These are phyloP conservation scores for Aspergillus pseudoglaucus DNA, from an alignment of 2,329 filamentous ascomycete species.

Conservation along the genomic window DNA sequence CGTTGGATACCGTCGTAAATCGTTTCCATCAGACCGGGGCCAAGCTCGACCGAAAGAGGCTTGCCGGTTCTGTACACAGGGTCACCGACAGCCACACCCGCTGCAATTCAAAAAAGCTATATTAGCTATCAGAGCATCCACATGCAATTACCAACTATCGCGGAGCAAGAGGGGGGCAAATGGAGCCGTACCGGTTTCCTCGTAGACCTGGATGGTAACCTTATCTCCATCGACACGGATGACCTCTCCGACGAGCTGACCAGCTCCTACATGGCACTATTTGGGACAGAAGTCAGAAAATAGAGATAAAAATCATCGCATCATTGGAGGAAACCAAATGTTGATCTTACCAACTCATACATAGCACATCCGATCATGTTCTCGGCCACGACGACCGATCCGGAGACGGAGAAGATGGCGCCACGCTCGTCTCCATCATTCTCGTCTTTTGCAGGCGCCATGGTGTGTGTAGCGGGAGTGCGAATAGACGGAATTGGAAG, in stretches of 20 bases:
- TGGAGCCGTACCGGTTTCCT: conserved; percentile 71
- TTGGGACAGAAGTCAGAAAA: background rate
- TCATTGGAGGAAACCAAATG: background rate
- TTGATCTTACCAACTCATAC: conserved; percentile 80
- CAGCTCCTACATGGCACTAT: conserved; percentile 84
- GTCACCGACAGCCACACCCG: conserved; percentile 92
- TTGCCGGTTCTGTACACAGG: conserved; percentile 87
- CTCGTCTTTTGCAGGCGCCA: conserved; percentile 41
- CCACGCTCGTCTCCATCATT: conserved; percentile 54
- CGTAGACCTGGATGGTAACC: conserved; percentile 97
- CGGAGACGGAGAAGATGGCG: conserved; percentile 66
- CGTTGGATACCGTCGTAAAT: conserved; percentile 99
- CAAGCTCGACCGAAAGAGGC: conserved; percentile 93
- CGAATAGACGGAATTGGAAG: conserved; percentile 18
- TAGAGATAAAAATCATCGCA: background rate
- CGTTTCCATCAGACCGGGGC: conserved; percentile 93
- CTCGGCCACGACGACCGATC: conserved; percentile 92
- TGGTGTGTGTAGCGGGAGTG: conserved; percentile 26
- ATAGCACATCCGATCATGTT: conserved; percentile 99
- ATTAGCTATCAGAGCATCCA: background rate
- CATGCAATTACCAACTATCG: background rate
- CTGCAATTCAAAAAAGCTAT: conserved; percentile 30
- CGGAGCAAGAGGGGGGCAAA: background rate
- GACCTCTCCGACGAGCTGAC: conserved; percentile 90
- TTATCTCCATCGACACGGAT: conserved; percentile 96